These are phyloP conservation scores for Alternaria consortialis DNA, from an alignment of 2,329 filamentous ascomycete species.

Conservation along the genomic window DNA sequence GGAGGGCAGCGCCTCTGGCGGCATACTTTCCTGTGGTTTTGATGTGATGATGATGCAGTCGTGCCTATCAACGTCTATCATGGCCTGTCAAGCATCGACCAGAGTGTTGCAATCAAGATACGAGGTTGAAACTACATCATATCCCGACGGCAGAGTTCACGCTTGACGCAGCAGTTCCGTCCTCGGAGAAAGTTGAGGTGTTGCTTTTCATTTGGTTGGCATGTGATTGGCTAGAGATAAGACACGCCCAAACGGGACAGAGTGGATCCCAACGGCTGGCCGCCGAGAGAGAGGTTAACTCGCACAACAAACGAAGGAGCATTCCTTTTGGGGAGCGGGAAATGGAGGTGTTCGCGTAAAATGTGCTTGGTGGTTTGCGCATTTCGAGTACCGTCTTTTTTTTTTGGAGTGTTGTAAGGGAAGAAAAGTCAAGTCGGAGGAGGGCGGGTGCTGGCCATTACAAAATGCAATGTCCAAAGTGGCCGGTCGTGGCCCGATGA, in stretches of 20 bases:
- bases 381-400: not conserved
- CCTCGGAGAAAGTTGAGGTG: slow-evolving; percentile 18
- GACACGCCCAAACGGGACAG: slow-evolving; percentile 14
- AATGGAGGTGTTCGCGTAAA: slow-evolving; percentile 6
- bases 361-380: not conserved
- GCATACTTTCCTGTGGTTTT: slow-evolving; percentile 7
- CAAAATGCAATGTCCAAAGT: slow-evolving; percentile 11
- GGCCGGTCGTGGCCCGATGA: slow-evolving; percentile 19
- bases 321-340: slow-evolving; percentile 5
- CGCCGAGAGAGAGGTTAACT: slow-evolving; percentile 5
- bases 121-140: slow-evolving; percentile 9
- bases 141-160: slow-evolving; percentile 9
- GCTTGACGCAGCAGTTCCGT: slow-evolving; percentile 22
- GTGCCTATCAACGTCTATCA: not conserved
- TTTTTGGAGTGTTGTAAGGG: not conserved
- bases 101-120: not conserved
- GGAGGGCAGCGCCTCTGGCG: slow-evolving; percentile 11
- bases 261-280: slow-evolving; percentile 22
- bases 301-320: not conserved
- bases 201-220: not conserved
- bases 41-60: not conserved
- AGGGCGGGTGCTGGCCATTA: slow-evolving; percentile 6
- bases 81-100: not conserved
- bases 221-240: slow-evolving; percentile 44
- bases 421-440: not conserved